These are phyloP conservation scores for Daedalea quercina DNA, from an alignment of 768 basidiomycete genomes.

Conservation along the genomic window DNA sequence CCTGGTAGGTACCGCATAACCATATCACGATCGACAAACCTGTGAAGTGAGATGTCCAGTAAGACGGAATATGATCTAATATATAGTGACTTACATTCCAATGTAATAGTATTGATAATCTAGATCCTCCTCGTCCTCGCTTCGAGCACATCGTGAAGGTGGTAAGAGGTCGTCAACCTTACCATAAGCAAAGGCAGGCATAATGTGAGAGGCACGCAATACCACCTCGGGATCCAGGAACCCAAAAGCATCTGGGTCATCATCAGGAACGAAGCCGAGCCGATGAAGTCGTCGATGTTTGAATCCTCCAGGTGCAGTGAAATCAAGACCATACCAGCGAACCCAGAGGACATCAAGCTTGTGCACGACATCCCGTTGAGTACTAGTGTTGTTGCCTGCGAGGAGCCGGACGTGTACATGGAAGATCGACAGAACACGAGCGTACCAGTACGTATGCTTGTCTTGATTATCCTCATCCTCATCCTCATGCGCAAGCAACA, in stretches of 20 bases:
- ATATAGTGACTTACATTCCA: conserved; percentile 13
- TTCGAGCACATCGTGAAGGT: conserved; percentile 4
- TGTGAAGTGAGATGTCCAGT: neutral
- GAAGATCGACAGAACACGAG: conserved; percentile 20
- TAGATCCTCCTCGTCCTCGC: conserved; percentile 2
- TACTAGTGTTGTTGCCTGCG: neutral
- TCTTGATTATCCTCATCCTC: neutral
- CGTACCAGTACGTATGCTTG: conserved; percentile 24
- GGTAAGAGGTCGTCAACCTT: conserved; percentile 7
- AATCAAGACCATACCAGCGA: conserved; percentile 29
- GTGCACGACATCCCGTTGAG: too few relatives aligned
- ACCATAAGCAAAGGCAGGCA: conserved; percentile 32
- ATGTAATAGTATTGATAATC: conserved; percentile 20
- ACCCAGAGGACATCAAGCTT: conserved; percentile 32
- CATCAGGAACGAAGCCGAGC: conserved; percentile 31
- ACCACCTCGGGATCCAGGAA: conserved; percentile 39
- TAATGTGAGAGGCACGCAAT: conserved; percentile 33
- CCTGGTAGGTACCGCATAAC: conserved; percentile 17
- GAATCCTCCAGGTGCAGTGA: conserved; percentile 21
- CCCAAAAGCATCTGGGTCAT: conserved; percentile 29
- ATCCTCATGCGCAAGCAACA: conserved; percentile 13
- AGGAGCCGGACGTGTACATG: conserved; percentile 19
- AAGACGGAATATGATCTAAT: too few relatives aligned
- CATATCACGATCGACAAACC: conserved; percentile 24
- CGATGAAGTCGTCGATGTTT: conserved; percentile 24